These are phyloP conservation scores for Tolypocladium album DNA, from an alignment of 2,329 filamentous ascomycete species.

Conservation along the genomic window DNA sequence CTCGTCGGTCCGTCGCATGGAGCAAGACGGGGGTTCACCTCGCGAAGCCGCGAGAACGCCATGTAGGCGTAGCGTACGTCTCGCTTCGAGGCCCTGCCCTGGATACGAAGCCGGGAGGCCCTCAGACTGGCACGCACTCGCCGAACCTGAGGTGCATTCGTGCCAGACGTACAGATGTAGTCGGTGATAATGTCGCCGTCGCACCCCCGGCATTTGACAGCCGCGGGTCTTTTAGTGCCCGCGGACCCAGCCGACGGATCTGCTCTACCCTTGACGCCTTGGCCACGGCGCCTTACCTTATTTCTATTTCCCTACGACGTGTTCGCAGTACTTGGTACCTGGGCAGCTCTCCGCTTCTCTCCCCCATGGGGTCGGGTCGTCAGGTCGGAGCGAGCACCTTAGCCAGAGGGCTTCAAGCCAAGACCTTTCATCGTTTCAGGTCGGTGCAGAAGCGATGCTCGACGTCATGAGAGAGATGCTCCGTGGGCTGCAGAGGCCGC, in stretches of 20 bases:
- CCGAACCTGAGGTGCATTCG: background rate
- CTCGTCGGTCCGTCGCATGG: background rate
- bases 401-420: background rate
- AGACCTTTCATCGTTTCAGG: background rate
- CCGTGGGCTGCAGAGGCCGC: too few relatives aligned
- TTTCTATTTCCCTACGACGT: background rate
- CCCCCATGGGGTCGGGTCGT: background rate
- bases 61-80: background rate
- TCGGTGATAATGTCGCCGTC: background rate
- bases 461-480: too few relatives aligned
- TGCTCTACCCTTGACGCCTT: background rate
- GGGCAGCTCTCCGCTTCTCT: background rate
- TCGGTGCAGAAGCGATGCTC: too few relatives aligned
- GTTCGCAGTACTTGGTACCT: background rate
- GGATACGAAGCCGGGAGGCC: background rate
- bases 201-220: background rate
- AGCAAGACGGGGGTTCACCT: background rate
- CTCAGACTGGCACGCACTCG: background rate
- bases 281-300: background rate
- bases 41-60: background rate
- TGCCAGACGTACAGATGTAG: too few relatives aligned
- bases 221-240: background rate
- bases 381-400: too few relatives aligned
- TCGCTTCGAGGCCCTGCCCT: background rate
- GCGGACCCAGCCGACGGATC: background rate